Base-by-base conservation (phyloP, 345 rosid genomes). In the Eucalyptus pauciflora region DNA sequence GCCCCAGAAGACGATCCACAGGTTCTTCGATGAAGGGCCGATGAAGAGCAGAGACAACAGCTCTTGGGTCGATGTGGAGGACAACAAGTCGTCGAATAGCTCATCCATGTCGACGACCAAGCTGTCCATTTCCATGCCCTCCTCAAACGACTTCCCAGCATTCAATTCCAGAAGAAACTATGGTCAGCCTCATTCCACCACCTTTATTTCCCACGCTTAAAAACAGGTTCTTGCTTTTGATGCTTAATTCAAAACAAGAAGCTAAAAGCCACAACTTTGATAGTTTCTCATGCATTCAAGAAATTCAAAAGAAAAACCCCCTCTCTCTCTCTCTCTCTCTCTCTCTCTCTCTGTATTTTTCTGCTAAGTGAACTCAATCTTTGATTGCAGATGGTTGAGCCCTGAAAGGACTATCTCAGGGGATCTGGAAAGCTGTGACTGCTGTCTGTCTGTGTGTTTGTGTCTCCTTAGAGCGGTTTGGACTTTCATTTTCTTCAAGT, bases 21-120 rank as follows among this genome's bases (percentile, higher is more conserved):
- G 93, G 85, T 98, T 98, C 94, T 95, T 98, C 87, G 99, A 98
- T 86, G 99, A 97, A 90, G 94, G 94, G 95, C 98, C 99, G 45
- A 94, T 93, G 31, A 92, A 94, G 89, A 91, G 90, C 27, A 94
- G 92, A 90, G 94, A 93, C 46, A 86, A 71, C 17, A 67, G 49
- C 56, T 87, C 91, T 33, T 95, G 97, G 96, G 93, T 92, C 87
- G 94, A 94, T 92, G 89, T 93, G 90, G 98, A 94, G 43, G 83
- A 76, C 86, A 94, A 94, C 52, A 95, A 94, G 89, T 94, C 97
- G 50, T 92, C 95, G 88, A 93, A 91, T 49, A 90, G 89, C 86
- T 88, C 94, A 16, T 90, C 96, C 27, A 88, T 91, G 50, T 88
- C 95, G 64, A 90, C 95, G 81, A 93, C 95, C 80, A 91, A 90